These are phyloP conservation scores for Aurinia saxatilis DNA, from an alignment of 345 rosid species.

Conservation along the genomic window DNA sequence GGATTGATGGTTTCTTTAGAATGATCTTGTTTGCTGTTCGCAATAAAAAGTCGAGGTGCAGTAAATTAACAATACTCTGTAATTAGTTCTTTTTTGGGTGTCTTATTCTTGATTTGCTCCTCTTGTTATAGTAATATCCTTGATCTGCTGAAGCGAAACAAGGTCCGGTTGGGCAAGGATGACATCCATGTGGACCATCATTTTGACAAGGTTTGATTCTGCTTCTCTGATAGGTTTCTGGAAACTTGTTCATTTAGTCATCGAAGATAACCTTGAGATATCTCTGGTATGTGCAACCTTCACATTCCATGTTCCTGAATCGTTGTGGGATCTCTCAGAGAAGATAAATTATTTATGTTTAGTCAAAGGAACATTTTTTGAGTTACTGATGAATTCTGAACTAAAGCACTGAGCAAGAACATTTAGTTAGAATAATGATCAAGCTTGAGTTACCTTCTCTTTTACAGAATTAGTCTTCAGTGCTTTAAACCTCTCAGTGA, in stretches of 20 bases:
- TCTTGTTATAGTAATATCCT: slow-evolving; percentile 39
- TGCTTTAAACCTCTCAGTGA: neutral
- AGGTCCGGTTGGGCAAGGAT: slow-evolving; percentile 30
- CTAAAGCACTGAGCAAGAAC: neutral
- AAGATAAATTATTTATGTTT: neutral
- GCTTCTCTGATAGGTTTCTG: neutral
- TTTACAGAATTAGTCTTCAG: neutral
- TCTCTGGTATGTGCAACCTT: neutral
- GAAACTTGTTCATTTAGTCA: slow-evolving; percentile 1
- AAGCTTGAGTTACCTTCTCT: neutral
- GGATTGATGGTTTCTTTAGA: slow-evolving; percentile 69
- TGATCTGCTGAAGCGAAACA: slow-evolving; percentile 58
- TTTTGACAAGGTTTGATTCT: slow-evolving; percentile 58
- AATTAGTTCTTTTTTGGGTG: neutral
- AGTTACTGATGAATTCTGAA: neutral
- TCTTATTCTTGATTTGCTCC: slow-evolving; percentile 14
- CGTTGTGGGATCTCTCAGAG: neutral
- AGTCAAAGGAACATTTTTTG: neutral
- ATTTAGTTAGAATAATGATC: neutral
- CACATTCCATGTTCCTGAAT: slow-evolving; percentile 1
- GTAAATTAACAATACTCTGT: neutral
- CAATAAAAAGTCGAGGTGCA: slow-evolving; percentile 49
- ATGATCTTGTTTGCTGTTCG: slow-evolving; percentile 43
- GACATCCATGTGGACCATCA: slow-evolving; percentile 43
- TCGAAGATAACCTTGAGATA: neutral